These are phyloP conservation scores for Trametes pubescens DNA, from an alignment of 1,284 basidiomycete genomes.

Conservation along the genomic window DNA sequence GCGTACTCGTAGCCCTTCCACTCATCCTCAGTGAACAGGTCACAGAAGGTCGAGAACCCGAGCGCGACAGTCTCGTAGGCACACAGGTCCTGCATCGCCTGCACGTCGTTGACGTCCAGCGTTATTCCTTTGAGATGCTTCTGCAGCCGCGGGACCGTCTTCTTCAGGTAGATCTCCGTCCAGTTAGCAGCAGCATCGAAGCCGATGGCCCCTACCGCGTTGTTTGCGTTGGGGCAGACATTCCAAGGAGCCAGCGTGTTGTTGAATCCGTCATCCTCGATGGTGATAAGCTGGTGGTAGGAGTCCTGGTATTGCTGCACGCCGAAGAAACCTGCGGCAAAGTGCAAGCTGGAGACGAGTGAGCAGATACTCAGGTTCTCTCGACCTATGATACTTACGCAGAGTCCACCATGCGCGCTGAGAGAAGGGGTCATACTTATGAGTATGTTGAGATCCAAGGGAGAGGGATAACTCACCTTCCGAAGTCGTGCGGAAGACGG, in stretches of 20 bases:
- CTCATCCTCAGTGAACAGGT: constrained; percentile 70
- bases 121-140: constrained; percentile 57
- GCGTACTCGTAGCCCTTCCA: constrained; percentile 71
- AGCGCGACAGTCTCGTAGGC: constrained; percentile 75
- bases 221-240: constrained; percentile 52
- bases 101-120: constrained; percentile 54
- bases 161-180: constrained; percentile 61
- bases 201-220: constrained; percentile 45
- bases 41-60: constrained; percentile 62
- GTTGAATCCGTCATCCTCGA: constrained; percentile 62
- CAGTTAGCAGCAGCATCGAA: constrained; percentile 48
- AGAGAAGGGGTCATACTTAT: background rate
- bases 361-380: background rate
- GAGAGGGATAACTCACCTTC: constrained; percentile 44
- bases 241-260: constrained; percentile 65
- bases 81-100: constrained; percentile 59
- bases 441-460: background rate
- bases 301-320: constrained; percentile 54
- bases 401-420: constrained; percentile 60
- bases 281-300: constrained; percentile 59
- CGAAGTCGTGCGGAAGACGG: constrained; percentile 69
- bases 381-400: constrained; percentile 48
- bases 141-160: constrained; percentile 58
- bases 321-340: constrained; percentile 70
- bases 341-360: constrained; percentile 49